These are phyloP conservation scores for Phalaenopsis hybrid DNA, from an alignment of 116 monocot species.

Conservation along the genomic window DNA sequence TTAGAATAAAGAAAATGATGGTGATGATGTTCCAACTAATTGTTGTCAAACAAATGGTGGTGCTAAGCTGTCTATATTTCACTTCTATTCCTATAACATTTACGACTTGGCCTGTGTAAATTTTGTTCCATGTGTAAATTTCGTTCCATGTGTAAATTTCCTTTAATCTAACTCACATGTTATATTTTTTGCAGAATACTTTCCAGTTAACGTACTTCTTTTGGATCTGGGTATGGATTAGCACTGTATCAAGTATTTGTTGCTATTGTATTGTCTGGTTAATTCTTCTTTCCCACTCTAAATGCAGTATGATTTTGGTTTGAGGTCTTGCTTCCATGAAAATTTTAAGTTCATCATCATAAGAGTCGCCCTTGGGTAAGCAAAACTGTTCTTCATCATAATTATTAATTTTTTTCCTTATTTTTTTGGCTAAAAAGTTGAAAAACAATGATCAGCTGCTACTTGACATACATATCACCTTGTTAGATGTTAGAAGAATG, in stretches of 20 bases:
- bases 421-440: not conserved
- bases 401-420: too few species aligned
- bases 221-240: slow-evolving; percentile 71
- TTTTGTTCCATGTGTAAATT: not conserved
- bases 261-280: not conserved
- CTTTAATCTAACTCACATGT: not conserved
- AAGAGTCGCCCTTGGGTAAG: slow-evolving; percentile 64
- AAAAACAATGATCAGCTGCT: not conserved
- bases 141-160: not conserved
- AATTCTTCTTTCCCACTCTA: not conserved
- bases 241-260: not conserved
- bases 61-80: too few species aligned
- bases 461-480: not conserved
- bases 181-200: slow-evolving; percentile 67
- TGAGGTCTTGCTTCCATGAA: slow-evolving; percentile 65
- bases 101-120: not conserved
- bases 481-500: too few species aligned
- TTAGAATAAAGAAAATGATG: too few species aligned
- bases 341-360: slow-evolving; percentile 34
- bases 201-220: slow-evolving; percentile 83
- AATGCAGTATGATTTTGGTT: slow-evolving; percentile 61
- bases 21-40: too few species aligned
- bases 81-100: too few species aligned
- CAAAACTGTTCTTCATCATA: not conserved
- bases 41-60: too few species aligned